Conservation (phyloP, 345 rosid species). For the sweet orange (Citrus sinensis) region DVS_A1.0 CM039164.1:16981501-16982000, state of each 20-base stretch:
- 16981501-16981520: constrained; percentile 37
- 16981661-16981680: constrained; percentile 70
- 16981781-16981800: too few relatives aligned
- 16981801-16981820: too few relatives aligned
- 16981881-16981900: too few relatives aligned
- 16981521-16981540: constrained; percentile 37
- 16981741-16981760: too few relatives aligned
- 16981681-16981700: constrained; percentile 38
- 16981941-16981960: too few relatives aligned
- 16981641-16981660: constrained; percentile 49
- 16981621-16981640: constrained; percentile 70
- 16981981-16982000: constrained; percentile 56
- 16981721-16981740: too few relatives aligned
- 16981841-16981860: too few relatives aligned
- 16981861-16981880: too few relatives aligned
- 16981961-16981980: constrained; percentile 84
- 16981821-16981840: too few relatives aligned
- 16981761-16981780: too few relatives aligned
- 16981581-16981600: constrained; percentile 54
- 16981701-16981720: neutral
- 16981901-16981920: too few relatives aligned
- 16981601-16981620: constrained; percentile 57
- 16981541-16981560: constrained; percentile 56
- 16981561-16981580: constrained; percentile 81
- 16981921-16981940: too few relatives aligned